Conservation (phyloP, 2,329 filamentous ascomycete species). For the Pleoardoris graminearum region DNA sequence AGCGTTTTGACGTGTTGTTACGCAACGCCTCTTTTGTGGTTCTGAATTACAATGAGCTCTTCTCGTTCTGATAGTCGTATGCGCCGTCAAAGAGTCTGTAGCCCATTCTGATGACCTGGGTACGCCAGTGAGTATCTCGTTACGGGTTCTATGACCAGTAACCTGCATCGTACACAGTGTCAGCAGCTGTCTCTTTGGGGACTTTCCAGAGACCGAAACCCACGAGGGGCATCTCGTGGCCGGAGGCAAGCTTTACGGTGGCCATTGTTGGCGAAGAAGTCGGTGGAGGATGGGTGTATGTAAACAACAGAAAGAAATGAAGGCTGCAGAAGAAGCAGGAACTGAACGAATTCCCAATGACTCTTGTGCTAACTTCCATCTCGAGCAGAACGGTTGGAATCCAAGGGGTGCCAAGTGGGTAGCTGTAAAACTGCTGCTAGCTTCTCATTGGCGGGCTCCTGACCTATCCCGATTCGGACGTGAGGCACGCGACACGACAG, state of each 20-base stretch:
- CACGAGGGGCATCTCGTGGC: slow-evolving; percentile 72
- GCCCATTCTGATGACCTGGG: slow-evolving; percentile 28
- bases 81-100: slow-evolving; percentile 38
- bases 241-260: slow-evolving; percentile 67
- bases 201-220: slow-evolving; percentile 87
- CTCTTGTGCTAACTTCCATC: background rate
- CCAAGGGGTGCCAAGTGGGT: slow-evolving; percentile 3
- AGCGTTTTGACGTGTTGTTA: no score
- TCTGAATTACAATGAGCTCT: slow-evolving; percentile 24
- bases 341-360: background rate
- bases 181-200: slow-evolving; percentile 70
- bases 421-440: background rate
- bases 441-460: slow-evolving; percentile 16
- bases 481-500: no score
- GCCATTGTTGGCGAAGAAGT: slow-evolving; percentile 11
- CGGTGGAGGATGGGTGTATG: background rate
- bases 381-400: slow-evolving; percentile 7
- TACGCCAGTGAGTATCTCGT: background rate
- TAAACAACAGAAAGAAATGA: background rate
- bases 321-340: background rate
- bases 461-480: slow-evolving; percentile 14
- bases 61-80: slow-evolving; percentile 31
- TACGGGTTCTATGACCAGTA: background rate
- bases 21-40: no score
- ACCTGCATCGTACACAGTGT: slow-evolving; percentile 70